Evolutionary conservation across 208 protist genomes (phyloP).

Genomic region (Phytomonas francai): DNA sequence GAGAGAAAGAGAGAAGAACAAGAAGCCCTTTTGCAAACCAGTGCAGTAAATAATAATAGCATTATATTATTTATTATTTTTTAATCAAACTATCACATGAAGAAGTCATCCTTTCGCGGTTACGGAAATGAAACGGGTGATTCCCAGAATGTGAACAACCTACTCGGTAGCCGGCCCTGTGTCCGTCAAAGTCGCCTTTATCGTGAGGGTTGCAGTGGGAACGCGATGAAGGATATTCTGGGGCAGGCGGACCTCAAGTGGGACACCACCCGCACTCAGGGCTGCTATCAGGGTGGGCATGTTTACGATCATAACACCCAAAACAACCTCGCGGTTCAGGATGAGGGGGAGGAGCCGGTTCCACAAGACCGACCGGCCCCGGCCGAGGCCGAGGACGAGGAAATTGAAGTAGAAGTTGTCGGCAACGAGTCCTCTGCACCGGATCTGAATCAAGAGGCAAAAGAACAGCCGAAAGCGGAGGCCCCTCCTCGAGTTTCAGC

Average conservation of each 20-base stretch:
- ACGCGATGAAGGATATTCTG: constrained; percentile 82
- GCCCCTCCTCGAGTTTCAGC: constrained; percentile 4
- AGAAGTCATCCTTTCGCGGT: too few species aligned
- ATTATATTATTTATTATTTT: too few species aligned
- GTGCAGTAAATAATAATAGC: too few species aligned
- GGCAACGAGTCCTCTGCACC: neutral
- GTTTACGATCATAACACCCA: constrained; percentile 66
- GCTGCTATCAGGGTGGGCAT: constrained; percentile 58
- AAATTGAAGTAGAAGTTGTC: neutral
- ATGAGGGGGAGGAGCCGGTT: constrained; percentile 11
- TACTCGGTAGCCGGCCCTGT: constrained; percentile 78
- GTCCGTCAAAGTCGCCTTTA: constrained; percentile 82
- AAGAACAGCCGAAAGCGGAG: constrained; percentile 18
- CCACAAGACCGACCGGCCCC: too few species aligned
- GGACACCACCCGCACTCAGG: constrained; percentile 69
- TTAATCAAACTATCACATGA: too few species aligned
- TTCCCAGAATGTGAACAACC: constrained; percentile 87
- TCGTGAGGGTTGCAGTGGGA: constrained; percentile 70
- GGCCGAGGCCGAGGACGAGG: too few species aligned
- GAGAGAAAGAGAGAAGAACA: too few species aligned
- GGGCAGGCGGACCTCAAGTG: constrained; percentile 75
- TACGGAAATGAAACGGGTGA: too few species aligned
- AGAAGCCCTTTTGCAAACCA: too few species aligned
- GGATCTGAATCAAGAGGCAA: constrained; percentile 2
- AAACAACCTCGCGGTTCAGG: constrained; percentile 21